These are phyloP conservation scores for Pythium folliculosum DNA, from an alignment of 352 stramenopile species.

Conservation along the genomic window DNA sequence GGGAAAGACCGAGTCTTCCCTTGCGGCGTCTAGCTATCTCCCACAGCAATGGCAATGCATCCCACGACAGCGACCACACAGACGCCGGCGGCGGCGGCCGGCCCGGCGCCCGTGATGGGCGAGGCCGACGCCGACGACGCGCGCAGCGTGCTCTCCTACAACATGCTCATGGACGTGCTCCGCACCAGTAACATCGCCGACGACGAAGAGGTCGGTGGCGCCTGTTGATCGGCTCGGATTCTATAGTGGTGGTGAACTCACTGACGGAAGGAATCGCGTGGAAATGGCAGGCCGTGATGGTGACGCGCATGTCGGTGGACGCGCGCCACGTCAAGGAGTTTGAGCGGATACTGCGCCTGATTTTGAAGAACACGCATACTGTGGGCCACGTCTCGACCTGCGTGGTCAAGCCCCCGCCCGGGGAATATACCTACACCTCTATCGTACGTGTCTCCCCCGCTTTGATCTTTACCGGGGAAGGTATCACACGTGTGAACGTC, in stretches of 20 bases:
- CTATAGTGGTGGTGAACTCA: not conserved
- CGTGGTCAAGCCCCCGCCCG: conserved; percentile 71
- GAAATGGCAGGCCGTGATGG: conserved; percentile 64
- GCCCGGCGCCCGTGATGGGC: conserved; percentile 11
- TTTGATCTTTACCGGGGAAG: not conserved
- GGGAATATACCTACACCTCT: conserved; percentile 81
- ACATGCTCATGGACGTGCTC: conserved; percentile 77
- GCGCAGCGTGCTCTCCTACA: conserved; percentile 66
- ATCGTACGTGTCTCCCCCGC: conserved; percentile 48
- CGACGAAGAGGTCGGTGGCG: conserved; percentile 60
- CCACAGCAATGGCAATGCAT: not conserved
- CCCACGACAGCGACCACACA: not conserved
- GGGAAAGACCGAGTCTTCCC: not conserved
- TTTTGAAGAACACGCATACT: conserved; percentile 82
- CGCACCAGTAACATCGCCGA: conserved; percentile 77
- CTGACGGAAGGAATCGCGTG: not conserved
- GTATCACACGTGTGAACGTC: too few relatives aligned
- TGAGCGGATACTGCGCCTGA: conserved; percentile 72
- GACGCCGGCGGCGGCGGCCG: not conserved
- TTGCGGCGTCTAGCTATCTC: not conserved
- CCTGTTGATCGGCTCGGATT: not conserved
- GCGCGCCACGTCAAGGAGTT: conserved; percentile 76
- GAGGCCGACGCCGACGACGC: conserved; percentile 8
- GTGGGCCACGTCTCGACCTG: conserved; percentile 81
- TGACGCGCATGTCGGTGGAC: conserved; percentile 81